A percentile compares a stretch with the other conserved stretches of the same genome.
phyloP scores from a whole-genome alignment of 1,139 yeast genomes.

The Geotrichum candidum region DNA sequence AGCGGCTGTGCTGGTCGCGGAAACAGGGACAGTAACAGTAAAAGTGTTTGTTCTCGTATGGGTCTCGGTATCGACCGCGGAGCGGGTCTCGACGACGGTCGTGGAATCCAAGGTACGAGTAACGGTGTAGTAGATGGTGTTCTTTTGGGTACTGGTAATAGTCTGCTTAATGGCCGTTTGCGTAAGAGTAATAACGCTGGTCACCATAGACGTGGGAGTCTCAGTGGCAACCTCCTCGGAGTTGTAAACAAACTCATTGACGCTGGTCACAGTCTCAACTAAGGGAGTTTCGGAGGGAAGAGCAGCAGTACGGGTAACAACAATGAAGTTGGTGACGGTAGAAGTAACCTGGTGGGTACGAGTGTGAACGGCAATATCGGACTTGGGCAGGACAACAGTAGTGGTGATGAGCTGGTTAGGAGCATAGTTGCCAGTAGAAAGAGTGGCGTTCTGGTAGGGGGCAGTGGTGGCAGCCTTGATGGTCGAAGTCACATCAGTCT shows the following conservation, averaged over 20 bases:
- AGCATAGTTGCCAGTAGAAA: not conserved
- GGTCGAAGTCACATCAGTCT: not conserved
- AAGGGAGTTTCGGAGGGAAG: not conserved
- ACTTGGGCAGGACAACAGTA: not conserved
- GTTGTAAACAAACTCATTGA: conserved; percentile 10
- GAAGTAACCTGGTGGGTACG: conserved; percentile 4
- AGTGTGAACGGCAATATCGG: conserved; percentile 5
- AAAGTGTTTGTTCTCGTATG: conserved; percentile 5
- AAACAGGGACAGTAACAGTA: conserved; percentile 13
- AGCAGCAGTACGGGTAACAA: conserved; percentile 2
- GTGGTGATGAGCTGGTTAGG: conserved; percentile 1
- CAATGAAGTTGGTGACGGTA: conserved; percentile 14
- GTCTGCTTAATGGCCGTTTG: conserved; percentile 6
- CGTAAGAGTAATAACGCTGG: conserved; percentile 6
- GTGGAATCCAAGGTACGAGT: not conserved
- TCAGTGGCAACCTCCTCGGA: conserved; percentile 4
- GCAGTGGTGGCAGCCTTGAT: not conserved
- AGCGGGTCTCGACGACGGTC: conserved; percentile 4
- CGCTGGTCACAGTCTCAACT: conserved; percentile 6
- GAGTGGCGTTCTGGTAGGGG: not conserved
- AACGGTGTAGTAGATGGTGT: conserved; percentile 7
- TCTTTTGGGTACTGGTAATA: not conserved
- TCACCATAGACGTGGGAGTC: conserved; percentile 6
- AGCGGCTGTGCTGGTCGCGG: not conserved
- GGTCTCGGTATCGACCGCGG: conserved; percentile 12